Base-by-base conservation (phyloP, 2,329 filamentous ascomycete species). In the Harringtonia aguacate region DNA sequence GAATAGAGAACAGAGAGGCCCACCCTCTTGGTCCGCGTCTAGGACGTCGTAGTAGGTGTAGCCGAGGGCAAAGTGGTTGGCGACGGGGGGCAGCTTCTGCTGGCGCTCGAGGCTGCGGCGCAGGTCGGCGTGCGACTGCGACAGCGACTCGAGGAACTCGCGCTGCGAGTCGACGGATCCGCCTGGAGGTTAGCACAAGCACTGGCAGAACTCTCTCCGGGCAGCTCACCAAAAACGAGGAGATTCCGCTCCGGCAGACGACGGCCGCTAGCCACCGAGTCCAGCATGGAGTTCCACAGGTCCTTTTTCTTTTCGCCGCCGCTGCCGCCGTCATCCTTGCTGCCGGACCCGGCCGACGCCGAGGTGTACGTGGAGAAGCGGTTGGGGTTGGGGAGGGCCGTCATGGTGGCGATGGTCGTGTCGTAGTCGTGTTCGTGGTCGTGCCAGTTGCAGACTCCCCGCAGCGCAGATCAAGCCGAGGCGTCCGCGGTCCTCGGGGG, bases 21-120 rank as follows among this genome's bases (percentile, higher is more conserved):
- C 83, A 88, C 86, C 86, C 71, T 95, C 90, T 62, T 94, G 88
- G 59, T 95, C 89, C 45, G 86, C 84, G 62, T 95, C 89, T 31
- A 95, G 72, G 31, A 95, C 87, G 64, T 95, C 87, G 61, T 94
- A 87, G 65, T 95, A 95, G 43, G 89, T 95, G 61, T 95, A 95
- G 41, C 89, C 89, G 47, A 95, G 67, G 12, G 89, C 89, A 63
- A 94, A 95, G 58, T 84, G 84, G 59, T 95, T 95, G 44, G 89
- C 89, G 57, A 95, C 77, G 20, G 87, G 86, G 2, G 86, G 83
- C 48, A 75, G 74, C 60, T 77, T 81, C 55, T 57, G 70, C 59
- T 72, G 72, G 56, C 68, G 72, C 62, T 74, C 78, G 53, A 68
- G 64, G 50, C 63, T 69, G 52, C 70, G 68, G 56, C 69, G 67